These are phyloP conservation scores for Macadamia tetraphylla DNA, from an alignment of 164 flowering plant species.

Conservation along the genomic window DNA sequence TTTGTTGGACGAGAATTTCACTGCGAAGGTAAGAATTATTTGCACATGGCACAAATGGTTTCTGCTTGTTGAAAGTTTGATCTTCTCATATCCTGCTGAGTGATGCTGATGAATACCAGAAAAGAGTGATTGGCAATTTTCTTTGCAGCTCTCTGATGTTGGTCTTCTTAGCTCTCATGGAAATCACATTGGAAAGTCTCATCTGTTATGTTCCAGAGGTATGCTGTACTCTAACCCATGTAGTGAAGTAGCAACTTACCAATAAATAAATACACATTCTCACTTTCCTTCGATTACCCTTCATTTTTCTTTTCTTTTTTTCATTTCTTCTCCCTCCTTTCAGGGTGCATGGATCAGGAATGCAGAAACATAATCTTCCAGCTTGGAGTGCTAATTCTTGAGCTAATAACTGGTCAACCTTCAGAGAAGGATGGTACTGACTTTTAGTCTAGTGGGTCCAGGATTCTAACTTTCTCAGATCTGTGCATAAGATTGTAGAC, in stretches of 20 bases:
- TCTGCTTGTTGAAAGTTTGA: too few species aligned
- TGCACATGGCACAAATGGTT: not conserved
- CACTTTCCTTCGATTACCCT: not conserved
- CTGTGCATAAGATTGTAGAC: slow-evolving; percentile 69
- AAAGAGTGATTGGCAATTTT: slow-evolving; percentile 1
- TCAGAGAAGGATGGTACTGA: slow-evolving; percentile 52
- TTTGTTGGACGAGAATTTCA: slow-evolving; percentile 65
- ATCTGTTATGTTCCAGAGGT: slow-evolving; percentile 40
- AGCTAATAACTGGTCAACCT: slow-evolving; percentile 82
- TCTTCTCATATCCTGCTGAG: too few species aligned
- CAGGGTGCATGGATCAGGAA: slow-evolving; percentile 38
- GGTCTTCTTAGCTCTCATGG: slow-evolving; percentile 32
- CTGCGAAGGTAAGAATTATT: slow-evolving; percentile 48
- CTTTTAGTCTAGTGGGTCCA: slow-evolving; percentile 59
- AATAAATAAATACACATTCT: too few species aligned
- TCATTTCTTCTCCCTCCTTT: not conserved
- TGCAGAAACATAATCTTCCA: slow-evolving; percentile 47
- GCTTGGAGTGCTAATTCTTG: slow-evolving; percentile 73
- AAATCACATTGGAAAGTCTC: slow-evolving; percentile 11
- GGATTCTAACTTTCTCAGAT: slow-evolving; percentile 31
- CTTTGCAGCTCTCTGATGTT: slow-evolving; percentile 51
- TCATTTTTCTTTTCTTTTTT: not conserved
- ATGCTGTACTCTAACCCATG: not conserved
- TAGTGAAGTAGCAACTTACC: not conserved
- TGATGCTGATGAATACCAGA: too few species aligned